phyloP scores from a whole-genome alignment of 2,329 filamentous ascomycete genomes.

The Ceratocystis cacaofunesta region DNA sequence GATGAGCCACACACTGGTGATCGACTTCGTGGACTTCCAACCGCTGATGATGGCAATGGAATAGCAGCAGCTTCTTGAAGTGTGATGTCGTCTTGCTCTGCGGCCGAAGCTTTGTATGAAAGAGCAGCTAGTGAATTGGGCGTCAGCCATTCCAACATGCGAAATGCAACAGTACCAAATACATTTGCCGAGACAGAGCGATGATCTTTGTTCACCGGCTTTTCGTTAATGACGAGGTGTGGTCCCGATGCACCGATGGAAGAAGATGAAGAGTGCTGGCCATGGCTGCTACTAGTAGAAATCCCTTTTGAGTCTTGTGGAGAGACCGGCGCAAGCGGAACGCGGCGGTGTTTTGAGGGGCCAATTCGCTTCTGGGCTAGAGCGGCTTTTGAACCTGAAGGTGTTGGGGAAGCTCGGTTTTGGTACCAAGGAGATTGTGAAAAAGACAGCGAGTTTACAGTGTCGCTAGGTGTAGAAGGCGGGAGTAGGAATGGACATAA shows the following conservation, averaged over 20 bases:
- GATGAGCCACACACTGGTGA: neutral
- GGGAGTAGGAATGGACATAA: constrained; percentile 44
- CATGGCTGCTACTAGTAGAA: neutral
- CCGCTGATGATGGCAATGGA: constrained; percentile 11
- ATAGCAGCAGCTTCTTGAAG: constrained; percentile 14
- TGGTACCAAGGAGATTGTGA: constrained; percentile 22
- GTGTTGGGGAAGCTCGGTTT: constrained; percentile 5
- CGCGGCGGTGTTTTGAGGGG: constrained; percentile 1
- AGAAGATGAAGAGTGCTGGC: neutral
- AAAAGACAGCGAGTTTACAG: constrained; percentile 32
- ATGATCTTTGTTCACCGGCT: constrained; percentile 38
- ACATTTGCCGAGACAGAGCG: constrained; percentile 47
- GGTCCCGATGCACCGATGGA: neutral
- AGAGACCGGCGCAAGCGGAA: neutral
- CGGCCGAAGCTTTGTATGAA: constrained; percentile 10
- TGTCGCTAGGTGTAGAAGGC: constrained; percentile 30
- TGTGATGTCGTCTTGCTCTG: constrained; percentile 15
- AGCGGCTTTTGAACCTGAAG: constrained; percentile 1
- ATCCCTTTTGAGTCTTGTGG: constrained; percentile 6
- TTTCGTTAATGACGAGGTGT: constrained; percentile 27
- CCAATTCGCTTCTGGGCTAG: constrained; percentile 9
- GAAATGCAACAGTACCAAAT: constrained; percentile 51
- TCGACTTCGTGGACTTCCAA: constrained; percentile 8
- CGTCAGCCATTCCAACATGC: constrained; percentile 57
- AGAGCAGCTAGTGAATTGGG: constrained; percentile 26